Percentiles rank a stretch among this genome's conserved stretches.
phyloP scores from a whole-genome alignment of 192 early-diverging fungal species.

The Rhizophagus prolifer region DNA sequence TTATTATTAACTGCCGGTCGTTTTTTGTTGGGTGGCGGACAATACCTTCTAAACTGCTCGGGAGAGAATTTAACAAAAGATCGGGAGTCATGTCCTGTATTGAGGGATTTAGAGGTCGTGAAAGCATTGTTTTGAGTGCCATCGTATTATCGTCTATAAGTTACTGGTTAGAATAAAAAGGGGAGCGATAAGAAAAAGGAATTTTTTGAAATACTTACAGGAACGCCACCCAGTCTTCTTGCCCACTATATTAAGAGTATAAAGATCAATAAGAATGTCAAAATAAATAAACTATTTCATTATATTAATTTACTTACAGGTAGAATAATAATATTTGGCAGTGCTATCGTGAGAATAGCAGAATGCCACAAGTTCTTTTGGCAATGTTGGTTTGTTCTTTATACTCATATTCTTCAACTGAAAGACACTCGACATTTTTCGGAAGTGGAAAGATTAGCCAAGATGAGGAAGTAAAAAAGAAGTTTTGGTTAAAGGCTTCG shows the following conservation, averaged over 20 bases:
- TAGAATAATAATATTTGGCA: constrained; percentile 11
- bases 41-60: neutral
- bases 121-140: neutral
- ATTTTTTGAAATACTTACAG: constrained; percentile 14
- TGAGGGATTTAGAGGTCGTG: neutral
- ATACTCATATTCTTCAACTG: too few species aligned
- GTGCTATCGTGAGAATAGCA: neutral
- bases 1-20: neutral
- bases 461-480: too few species aligned
- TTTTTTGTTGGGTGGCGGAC: neutral
- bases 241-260: neutral
- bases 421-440: too few species aligned
- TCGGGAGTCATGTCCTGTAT: constrained; percentile 19
- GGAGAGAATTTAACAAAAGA: neutral
- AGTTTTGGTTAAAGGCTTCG: too few species aligned
- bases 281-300: too few species aligned
- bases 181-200: neutral
- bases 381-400: too few species aligned
- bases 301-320: neutral
- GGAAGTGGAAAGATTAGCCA: too few species aligned
- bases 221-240: constrained; percentile 18
- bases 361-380: neutral
- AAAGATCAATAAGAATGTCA: neutral
- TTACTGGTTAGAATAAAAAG: neutral
- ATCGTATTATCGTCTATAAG: neutral